Percentiles rank a stretch among this genome's conserved stretches.
These are phyloP conservation scores for Lentinus tigrinus DNA, from an alignment of 768 basidiomycete genomes.

Conservation along the genomic window DNA sequence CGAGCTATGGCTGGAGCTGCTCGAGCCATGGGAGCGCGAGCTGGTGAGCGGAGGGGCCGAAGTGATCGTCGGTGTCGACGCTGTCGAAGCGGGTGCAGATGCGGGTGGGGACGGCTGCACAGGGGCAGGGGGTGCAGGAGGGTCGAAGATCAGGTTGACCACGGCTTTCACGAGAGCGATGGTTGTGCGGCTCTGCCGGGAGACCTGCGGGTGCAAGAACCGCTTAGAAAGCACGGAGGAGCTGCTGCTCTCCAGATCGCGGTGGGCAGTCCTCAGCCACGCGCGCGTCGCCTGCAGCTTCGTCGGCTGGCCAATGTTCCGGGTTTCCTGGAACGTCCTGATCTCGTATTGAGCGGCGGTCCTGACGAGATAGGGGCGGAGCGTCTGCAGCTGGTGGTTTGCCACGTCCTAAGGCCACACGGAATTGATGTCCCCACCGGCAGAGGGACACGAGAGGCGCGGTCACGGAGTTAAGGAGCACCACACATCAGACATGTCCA, in stretches of 20 bases:
- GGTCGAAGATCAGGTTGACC: conserved; percentile 27
- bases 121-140: conserved; percentile 5
- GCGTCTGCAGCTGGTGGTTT: conserved; percentile 89
- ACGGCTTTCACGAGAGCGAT: conserved; percentile 25
- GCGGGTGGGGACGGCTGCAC: not conserved
- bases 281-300: conserved; percentile 52
- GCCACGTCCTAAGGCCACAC: conserved; percentile 75
- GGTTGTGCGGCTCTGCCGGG: conserved; percentile 31
- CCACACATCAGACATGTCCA: not conserved
- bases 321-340: conserved; percentile 67
- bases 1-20: conserved; percentile 25
- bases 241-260: conserved; percentile 22
- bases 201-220: not conserved
- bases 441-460: not conserved
- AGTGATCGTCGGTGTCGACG: conserved; percentile 9
- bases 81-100: not conserved
- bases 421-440: not conserved
- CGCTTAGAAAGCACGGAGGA: not conserved
- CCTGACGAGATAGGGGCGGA: conserved; percentile 87
- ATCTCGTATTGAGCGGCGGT: conserved; percentile 80
- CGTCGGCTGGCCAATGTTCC: conserved; percentile 33
- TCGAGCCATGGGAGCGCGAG: conserved; percentile 35
- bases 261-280: conserved; percentile 63
- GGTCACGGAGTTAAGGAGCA: not conserved
- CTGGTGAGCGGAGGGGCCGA: conserved; percentile 30